phyloP scores from a whole-genome alignment of 2,329 filamentous ascomycete species.

The Zelopaecilomyces penicillatus region DNA sequence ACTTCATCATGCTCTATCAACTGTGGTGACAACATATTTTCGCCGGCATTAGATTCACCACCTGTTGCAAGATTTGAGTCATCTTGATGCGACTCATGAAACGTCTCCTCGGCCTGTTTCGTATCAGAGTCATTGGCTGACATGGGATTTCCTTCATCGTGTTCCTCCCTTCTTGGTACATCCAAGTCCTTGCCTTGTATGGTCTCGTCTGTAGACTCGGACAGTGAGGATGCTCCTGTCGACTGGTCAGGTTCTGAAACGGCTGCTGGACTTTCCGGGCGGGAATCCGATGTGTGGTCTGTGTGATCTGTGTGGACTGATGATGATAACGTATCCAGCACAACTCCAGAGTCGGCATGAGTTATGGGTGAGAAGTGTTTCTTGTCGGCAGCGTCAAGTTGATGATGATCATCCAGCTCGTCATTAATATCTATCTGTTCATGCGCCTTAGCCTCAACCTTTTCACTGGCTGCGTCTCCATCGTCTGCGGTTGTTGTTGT shows the following conservation, averaged over 20 bases:
- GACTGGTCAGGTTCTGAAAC: slow-evolving; percentile 49
- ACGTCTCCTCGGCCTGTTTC: neutral
- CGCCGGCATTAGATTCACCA: too few relatives aligned
- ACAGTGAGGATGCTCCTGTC: slow-evolving; percentile 56
- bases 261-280: slow-evolving; percentile 46
- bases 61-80: too few relatives aligned
- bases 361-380: slow-evolving; percentile 30
- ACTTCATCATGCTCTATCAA: too few relatives aligned
- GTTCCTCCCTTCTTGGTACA: slow-evolving; percentile 9
- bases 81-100: too few relatives aligned
- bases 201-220: slow-evolving; percentile 55
- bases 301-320: slow-evolving; percentile 36
- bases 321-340: slow-evolving; percentile 36
- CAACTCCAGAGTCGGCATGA: slow-evolving; percentile 48
- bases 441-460: slow-evolving; percentile 9
- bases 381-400: slow-evolving; percentile 17
- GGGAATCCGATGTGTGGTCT: slow-evolving; percentile 46
- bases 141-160: neutral
- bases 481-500: neutral
- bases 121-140: neutral
- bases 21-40: neutral
- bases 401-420: slow-evolving; percentile 10
- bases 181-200: slow-evolving; percentile 29
- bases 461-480: slow-evolving; percentile 8
- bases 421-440: slow-evolving; percentile 9